These are phyloP conservation scores for Tilletia setariae DNA, from an alignment of 1,284 basidiomycete species.

Conservation along the genomic window DNA sequence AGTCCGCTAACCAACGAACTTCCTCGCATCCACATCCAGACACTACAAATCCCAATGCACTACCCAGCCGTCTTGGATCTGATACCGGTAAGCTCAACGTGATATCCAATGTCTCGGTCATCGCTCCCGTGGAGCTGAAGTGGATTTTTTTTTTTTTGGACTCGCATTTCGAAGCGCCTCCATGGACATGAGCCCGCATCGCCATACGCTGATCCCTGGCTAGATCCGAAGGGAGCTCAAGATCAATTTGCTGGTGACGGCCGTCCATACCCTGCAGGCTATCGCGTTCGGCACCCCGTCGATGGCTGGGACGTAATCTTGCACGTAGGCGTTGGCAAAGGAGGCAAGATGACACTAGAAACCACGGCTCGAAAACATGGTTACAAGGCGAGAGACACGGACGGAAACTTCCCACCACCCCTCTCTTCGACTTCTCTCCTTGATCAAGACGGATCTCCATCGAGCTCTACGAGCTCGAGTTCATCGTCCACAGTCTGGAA, in stretches of 20 bases:
- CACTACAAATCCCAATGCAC: slow-evolving; percentile 11
- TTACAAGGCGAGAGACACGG: slow-evolving; percentile 3
- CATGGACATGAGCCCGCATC: slow-evolving; percentile 5
- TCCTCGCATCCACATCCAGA: slow-evolving; percentile 8
- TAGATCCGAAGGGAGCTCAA: slow-evolving; percentile 12
- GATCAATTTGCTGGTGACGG: slow-evolving; percentile 13
- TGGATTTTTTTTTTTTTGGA: background rate
- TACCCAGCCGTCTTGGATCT: slow-evolving; percentile 10
- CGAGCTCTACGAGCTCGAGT: background rate
- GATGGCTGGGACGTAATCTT: slow-evolving; percentile 14
- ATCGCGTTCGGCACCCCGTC: slow-evolving; percentile 7
- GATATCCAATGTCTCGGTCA: too few species aligned
- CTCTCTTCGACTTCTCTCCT: background rate
- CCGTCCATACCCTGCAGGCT: slow-evolving; percentile 3
- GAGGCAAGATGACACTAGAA: slow-evolving; percentile 8
- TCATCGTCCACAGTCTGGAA: background rate
- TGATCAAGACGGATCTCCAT: too few species aligned
- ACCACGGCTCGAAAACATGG: slow-evolving; percentile 8
- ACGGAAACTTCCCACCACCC: slow-evolving; percentile 7
- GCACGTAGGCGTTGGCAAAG: slow-evolving; percentile 10
- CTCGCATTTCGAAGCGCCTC: background rate
- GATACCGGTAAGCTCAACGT: slow-evolving; percentile 1
- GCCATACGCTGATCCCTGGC: slow-evolving; percentile 6
- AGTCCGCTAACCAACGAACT: background rate
- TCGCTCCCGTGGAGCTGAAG: background rate